These are phyloP conservation scores for Detonula confervacea DNA, from an alignment of 352 stramenopile species.

Conservation along the genomic window DNA sequence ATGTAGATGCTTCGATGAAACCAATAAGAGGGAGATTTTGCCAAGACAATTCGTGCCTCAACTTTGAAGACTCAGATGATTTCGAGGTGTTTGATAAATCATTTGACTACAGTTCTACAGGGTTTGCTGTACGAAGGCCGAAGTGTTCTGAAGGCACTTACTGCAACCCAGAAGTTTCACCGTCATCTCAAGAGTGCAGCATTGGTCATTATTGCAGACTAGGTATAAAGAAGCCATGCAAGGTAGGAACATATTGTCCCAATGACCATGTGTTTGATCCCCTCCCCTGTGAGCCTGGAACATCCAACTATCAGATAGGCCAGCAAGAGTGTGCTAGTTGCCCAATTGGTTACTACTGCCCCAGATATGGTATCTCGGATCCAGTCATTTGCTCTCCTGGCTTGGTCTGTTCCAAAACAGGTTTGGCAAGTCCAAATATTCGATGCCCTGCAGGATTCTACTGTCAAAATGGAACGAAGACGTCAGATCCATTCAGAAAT, in stretches of 20 bases:
- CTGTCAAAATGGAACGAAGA: slow-evolving; percentile 93
- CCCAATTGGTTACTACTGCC: slow-evolving; percentile 92
- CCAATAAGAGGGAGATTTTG: slow-evolving; percentile 93
- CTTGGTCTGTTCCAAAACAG: slow-evolving; percentile 90
- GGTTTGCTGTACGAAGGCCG: slow-evolving; percentile 87
- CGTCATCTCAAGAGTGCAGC: slow-evolving; percentile 71
- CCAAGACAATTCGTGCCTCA: slow-evolving; percentile 91
- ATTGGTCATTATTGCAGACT: slow-evolving; percentile 66
- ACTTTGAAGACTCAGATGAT: slow-evolving; percentile 87
- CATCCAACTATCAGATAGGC: slow-evolving; percentile 93
- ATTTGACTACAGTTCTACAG: slow-evolving; percentile 86
- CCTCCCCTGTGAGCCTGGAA: slow-evolving; percentile 90
- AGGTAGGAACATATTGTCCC: slow-evolving; percentile 92
- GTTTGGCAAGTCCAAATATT: slow-evolving; percentile 90
- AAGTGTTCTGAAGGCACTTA: slow-evolving; percentile 48
- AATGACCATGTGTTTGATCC: slow-evolving; percentile 87
- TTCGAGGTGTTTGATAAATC: slow-evolving; percentile 85
- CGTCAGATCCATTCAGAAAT: slow-evolving; percentile 94
- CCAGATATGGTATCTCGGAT: slow-evolving; percentile 90
- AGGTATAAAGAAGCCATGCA: slow-evolving; percentile 87
- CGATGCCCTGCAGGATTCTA: slow-evolving; percentile 95
- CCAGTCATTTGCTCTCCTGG: slow-evolving; percentile 91
- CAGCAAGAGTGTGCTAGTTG: slow-evolving; percentile 90
- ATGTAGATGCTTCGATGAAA: slow-evolving; percentile 81
- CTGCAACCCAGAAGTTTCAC: slow-evolving; percentile 71